A percentile compares a stretch with the other conserved stretches of the same genome.
Evolutionary conservation across 192 early-diverging fungal species (phyloP).

Genomic region (Coemansia sp.): DNA sequence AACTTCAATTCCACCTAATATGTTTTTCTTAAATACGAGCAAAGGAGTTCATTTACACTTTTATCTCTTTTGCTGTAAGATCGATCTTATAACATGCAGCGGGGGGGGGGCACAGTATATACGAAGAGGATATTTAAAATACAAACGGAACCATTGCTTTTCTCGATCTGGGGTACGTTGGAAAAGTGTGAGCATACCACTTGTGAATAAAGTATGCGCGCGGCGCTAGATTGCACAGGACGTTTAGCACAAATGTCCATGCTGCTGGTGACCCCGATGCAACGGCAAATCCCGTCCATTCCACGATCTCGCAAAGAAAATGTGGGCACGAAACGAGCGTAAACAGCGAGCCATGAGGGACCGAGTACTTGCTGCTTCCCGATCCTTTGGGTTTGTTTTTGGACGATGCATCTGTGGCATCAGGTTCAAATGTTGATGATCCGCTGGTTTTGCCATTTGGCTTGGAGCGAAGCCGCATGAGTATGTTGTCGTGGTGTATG

Average conservation of each 20-base stretch:
- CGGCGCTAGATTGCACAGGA: constrained; percentile 40
- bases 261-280: constrained; percentile 42
- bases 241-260: constrained; percentile 43
- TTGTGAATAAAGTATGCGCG: constrained; percentile 43
- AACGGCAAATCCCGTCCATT: constrained; percentile 51
- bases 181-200: constrained; percentile 45
- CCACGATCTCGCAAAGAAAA: constrained; percentile 50
- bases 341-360: constrained; percentile 46
- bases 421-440: background rate
- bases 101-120: too few species aligned
- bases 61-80: background rate
- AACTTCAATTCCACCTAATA: background rate
- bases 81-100: too few species aligned
- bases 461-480: constrained; percentile 25
- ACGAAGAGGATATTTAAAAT: constrained; percentile 5
- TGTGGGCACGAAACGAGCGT: constrained; percentile 50
- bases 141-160: constrained; percentile 51
- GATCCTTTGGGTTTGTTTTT: background rate
- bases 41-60: too few species aligned
- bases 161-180: constrained; percentile 34
- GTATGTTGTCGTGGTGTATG: constrained; percentile 45
- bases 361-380: constrained; percentile 17
- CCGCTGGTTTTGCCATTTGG: background rate
- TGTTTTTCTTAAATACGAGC: constrained; percentile 3
- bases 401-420: background rate